Base-by-base conservation (phyloP, 1,139 yeast genomes). In the Pichia sp. region DNA sequence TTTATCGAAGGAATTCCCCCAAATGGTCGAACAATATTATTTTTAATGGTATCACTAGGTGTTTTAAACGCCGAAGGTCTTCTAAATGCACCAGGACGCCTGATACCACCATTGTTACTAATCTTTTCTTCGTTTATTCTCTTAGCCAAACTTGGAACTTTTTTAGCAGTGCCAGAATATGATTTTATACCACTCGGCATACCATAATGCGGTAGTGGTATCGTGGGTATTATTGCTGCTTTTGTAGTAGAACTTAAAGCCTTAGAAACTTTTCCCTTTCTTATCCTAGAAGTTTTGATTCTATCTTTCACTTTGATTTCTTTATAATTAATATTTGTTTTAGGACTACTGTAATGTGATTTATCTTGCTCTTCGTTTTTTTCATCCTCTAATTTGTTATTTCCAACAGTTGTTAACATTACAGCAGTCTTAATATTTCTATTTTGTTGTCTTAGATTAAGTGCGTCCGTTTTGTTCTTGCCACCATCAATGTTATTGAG, bases 51-150 rank as follows among this genome's bases (percentile, higher is more conserved):
- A 11, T 28, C 39, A n/a, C 8, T 4, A 7, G 72, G 70, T 47
- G 62, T 68, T 53, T 73, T 71, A 61, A 76, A 73, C 32, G 78
- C 77, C 10, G 79, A 79, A 1, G 83, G 83, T 59, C 74, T 76
- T 56, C 75, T 67, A 39, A 77, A 65, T 1, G 56, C 53, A 5
- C 53, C 52, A 26, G 55, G 57, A 27, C 55, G 40, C 32, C 41
- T 48, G 26, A 47, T 30, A 1, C 47, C 49, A 35, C 11, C 5
- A 31, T 10, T 8, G 38, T 7, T 34, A 25, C 27, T 11, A 11
- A 3, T 26, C 9, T 27, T 58, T 41, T 46, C 52, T 34, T 11
- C 54, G 51, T 26, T 39, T 34, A 40, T 8, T 40, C 40, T 49
- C 32, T 38, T 42, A 11, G 46, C 32, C 11, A 38, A 28, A 9